Conservation (phyloP, 371 early-diverging fungal species). For the Mortierella sp. region DNA sequence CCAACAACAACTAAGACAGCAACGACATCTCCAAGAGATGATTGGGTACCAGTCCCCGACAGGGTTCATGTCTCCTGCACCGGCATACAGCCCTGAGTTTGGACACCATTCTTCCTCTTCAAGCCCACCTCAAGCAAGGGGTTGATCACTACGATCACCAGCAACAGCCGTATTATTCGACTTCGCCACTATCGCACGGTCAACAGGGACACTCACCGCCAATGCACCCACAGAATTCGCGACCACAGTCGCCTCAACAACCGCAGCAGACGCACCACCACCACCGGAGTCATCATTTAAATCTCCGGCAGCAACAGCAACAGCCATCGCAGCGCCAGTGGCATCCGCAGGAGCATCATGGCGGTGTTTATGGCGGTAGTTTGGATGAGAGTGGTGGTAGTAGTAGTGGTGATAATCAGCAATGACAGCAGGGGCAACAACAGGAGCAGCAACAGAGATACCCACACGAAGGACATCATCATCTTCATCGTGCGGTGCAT, state of each 20-base stretch:
- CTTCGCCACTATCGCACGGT: not conserved
- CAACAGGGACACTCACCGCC: not conserved
- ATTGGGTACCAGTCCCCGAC: slow-evolving; percentile 5
- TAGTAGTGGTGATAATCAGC: not conserved
- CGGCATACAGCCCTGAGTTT: not conserved
- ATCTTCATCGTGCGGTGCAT: not conserved
- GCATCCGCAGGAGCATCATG: not conserved
- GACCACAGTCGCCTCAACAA: not conserved
- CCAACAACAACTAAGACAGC: not conserved
- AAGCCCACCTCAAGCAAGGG: not conserved
- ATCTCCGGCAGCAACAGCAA: not conserved
- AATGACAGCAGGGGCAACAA: too few species aligned
- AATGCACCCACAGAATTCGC: not conserved
- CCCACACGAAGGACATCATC: not conserved
- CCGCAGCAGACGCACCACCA: not conserved
- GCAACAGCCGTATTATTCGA: not conserved
- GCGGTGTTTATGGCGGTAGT: too few species aligned
- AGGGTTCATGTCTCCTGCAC: not conserved
- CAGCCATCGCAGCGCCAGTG: not conserved
- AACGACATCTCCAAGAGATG: not conserved
- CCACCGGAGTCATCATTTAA: slow-evolving; percentile 3
- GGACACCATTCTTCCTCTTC: not conserved
- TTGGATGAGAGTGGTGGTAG: not conserved
- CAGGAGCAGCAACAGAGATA: not conserved
- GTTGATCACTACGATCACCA: not conserved